phyloP scores from a whole-genome alignment of 1,284 basidiomycete species.

The Malassezia globosa region DNA sequence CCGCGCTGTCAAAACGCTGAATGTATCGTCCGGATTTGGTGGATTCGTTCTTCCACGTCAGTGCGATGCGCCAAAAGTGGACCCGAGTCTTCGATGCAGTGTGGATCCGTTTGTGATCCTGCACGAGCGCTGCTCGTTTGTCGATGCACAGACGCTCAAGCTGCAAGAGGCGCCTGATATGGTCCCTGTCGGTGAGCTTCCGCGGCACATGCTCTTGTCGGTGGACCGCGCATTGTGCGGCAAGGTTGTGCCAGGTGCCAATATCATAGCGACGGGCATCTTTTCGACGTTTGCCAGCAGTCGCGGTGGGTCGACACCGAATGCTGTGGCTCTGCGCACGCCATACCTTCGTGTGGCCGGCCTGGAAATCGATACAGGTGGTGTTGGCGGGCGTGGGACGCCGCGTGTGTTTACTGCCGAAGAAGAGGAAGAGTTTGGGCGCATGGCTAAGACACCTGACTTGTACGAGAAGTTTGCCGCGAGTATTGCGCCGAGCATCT shows the following conservation, averaged over 20 bases:
- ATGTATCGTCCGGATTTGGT: constrained; percentile 69
- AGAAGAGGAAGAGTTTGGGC: constrained; percentile 88
- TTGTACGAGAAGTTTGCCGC: constrained; percentile 89
- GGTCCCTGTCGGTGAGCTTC: constrained; percentile 97
- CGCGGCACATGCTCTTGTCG: constrained; percentile 85
- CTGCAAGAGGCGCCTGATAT: constrained; percentile 98
- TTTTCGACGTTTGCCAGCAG: constrained; percentile 88
- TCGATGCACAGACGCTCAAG: constrained; percentile 92
- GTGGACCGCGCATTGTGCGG: constrained; percentile 55
- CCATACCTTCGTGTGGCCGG: constrained; percentile 90
- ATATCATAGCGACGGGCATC: constrained; percentile 88
- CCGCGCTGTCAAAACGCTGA: constrained; percentile 60
- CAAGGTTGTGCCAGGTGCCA: constrained; percentile 68
- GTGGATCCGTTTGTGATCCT: constrained; percentile 92
- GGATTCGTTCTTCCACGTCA: constrained; percentile 53
- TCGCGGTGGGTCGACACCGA: constrained; percentile 44
- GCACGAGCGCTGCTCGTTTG: constrained; percentile 85
- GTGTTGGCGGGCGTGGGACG: constrained; percentile 56
- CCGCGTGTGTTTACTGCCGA: constrained; percentile 71
- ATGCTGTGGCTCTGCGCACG: constrained; percentile 67
- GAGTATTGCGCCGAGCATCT: constrained; percentile 95
- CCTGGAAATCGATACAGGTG: constrained; percentile 65
- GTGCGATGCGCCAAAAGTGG: constrained; percentile 37
- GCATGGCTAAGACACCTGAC: constrained; percentile 76
- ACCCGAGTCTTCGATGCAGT: constrained; percentile 64